These are phyloP conservation scores for Jamesozyma gamospora DNA, from an alignment of 805 yeast genomes.

Conservation along the genomic window DNA sequence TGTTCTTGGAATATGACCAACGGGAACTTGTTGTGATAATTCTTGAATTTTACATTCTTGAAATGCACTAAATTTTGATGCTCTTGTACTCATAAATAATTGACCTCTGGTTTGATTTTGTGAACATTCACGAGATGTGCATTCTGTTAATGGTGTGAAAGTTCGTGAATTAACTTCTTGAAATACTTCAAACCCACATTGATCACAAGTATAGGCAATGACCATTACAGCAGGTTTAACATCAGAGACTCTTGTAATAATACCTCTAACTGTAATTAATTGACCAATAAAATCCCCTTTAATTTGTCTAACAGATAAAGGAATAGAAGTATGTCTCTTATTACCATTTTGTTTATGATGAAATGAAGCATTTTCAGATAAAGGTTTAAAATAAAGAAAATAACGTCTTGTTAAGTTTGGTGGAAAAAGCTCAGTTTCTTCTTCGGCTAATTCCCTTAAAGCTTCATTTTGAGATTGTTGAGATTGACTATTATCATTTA, in stretches of 20 bases:
- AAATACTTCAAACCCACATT: slow-evolving; percentile 92
- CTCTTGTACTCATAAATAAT: slow-evolving; percentile 85
- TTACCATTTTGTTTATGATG: slow-evolving; percentile 14
- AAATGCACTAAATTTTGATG: slow-evolving; percentile 88
- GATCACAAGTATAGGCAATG: slow-evolving; percentile 94
- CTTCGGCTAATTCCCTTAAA: slow-evolving; percentile 28
- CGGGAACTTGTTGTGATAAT: slow-evolving; percentile 91
- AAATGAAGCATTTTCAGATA: slow-evolving; percentile 33
- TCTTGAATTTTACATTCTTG: slow-evolving; percentile 96
- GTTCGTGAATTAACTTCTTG: slow-evolving; percentile 83
- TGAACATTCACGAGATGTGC: slow-evolving; percentile 72
- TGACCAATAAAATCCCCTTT: slow-evolving; percentile 78
- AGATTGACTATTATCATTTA: slow-evolving; percentile 20
- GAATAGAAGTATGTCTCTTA: slow-evolving; percentile 32
- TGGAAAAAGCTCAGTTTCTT: slow-evolving; percentile 58
- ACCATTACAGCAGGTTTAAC: slow-evolving; percentile 89
- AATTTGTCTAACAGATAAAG: slow-evolving; percentile 82
- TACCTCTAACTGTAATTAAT: slow-evolving; percentile 84
- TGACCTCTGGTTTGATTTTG: slow-evolving; percentile 80
- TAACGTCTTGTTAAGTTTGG: slow-evolving; percentile 80
- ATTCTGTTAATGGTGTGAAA: slow-evolving; percentile 79
- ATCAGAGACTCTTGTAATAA: slow-evolving; percentile 90
- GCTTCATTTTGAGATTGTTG: slow-evolving; percentile 23
- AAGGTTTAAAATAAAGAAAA: slow-evolving; percentile 76
- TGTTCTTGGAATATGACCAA: slow-evolving; percentile 92